Evolutionary conservation across 331 rosid genomes (phyloP), one percentile per base, ranked within the genome.

Genomic region (Acacia pycnantha): DNA sequence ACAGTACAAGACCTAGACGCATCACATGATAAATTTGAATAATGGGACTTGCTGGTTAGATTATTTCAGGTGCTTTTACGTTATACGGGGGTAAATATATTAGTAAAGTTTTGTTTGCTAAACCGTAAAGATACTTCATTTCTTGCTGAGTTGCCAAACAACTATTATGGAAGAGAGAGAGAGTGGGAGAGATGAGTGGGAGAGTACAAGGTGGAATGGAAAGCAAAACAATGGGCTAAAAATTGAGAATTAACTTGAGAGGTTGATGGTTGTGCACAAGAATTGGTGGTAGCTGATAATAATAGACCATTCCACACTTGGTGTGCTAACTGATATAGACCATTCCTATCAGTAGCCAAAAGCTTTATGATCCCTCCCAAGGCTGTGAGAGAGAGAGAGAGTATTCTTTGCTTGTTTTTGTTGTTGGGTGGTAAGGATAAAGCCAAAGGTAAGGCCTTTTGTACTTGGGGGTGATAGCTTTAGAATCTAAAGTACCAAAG

Each of bases 401-500:
- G 8, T 11, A 1, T 13, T 47, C 51, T 47, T 50, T 18, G 56
- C 43, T 40, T 69, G 11, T 19, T 40, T 68, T 3, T 62, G 21
- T 1, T 11, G 70, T 43, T 40, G 33, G 53, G 48, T 43, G 3
- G 51, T 47, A 47, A 11, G 6, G 7, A 0, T 31, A 71, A 14
- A 65, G 16, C 44, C 11, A 73, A 85, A 81, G 71, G 41, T 35
- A 12, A 66, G 70, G 65, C 2, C 65, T 58, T 58, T 0, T 75
- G 85, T 80, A 77, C 85, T 80, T 77, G 50, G 15, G 65, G 27
- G 27, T 19, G 24, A 41, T 12, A 41, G 75, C 46, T 70, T 24
- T 47, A 68, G 76, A 83, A 76, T 58, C 83, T 29, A 33, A 86
- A 87, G 87, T 87, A 87, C 62, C 35, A 70, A 61, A 65, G 40